Percentiles rank a stretch among this genome's conserved stretches.
phyloP scores from a whole-genome alignment of 805 yeast species.

The Sugiyamaella lignohabitans region DNA sequence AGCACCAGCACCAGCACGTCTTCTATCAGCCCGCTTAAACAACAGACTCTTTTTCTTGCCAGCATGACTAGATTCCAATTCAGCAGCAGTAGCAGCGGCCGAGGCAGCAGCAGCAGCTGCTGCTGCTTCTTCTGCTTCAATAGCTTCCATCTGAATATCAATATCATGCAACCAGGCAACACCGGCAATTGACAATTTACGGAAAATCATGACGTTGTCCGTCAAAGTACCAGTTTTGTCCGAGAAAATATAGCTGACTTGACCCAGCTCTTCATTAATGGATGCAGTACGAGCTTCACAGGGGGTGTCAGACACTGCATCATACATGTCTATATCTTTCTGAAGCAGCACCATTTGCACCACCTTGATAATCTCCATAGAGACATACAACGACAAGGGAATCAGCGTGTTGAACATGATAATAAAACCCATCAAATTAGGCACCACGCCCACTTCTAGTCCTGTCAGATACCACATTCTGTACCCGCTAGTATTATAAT shows the following conservation, averaged over 20 bases:
- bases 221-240: constrained; percentile 98
- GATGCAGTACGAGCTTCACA: constrained; percentile 95
- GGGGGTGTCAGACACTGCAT: constrained; percentile 74
- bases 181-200: constrained; percentile 84
- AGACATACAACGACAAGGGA: constrained; percentile 89
- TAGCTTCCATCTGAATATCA: constrained; percentile 38
- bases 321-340: constrained; percentile 93
- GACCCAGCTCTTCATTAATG: constrained; percentile 93
- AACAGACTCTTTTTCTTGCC: neutral
- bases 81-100: neutral
- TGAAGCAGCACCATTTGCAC: constrained; percentile 77
- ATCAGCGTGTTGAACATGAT: constrained; percentile 97
- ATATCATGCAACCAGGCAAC: constrained; percentile 81
- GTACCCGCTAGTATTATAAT: constrained; percentile 35
- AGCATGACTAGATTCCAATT: neutral
- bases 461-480: constrained; percentile 68
- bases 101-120: neutral
- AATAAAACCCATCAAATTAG: constrained; percentile 90
- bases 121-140: constrained; percentile 13
- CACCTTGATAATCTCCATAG: constrained; percentile 91
- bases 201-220: constrained; percentile 86
- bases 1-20: neutral
- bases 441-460: constrained; percentile 75
- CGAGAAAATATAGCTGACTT: constrained; percentile 87
- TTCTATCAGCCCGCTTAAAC: neutral